A percentile compares a stretch with the other conserved stretches of the same genome.
phyloP scores from a whole-genome alignment of 257 asterid species.

The Przewalskia tangutica region DNA sequence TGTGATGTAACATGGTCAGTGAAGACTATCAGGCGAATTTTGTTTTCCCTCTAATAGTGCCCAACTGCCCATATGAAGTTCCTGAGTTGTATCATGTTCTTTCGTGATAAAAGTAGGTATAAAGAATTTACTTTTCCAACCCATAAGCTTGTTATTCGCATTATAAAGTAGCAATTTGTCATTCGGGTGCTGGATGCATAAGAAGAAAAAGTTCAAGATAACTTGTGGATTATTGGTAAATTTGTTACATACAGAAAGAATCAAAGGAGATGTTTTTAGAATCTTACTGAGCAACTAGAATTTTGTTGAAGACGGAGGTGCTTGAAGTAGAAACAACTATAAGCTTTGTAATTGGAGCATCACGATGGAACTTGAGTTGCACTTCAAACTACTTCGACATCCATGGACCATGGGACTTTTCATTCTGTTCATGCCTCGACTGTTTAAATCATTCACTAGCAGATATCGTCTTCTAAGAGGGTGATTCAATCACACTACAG shows the following conservation, averaged over 20 bases:
- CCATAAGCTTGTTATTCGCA: background rate
- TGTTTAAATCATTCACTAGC: background rate
- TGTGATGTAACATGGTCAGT: background rate
- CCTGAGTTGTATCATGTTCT: background rate
- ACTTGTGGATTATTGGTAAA: background rate
- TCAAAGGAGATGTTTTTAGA: background rate
- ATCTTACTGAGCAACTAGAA: background rate
- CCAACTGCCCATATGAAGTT: background rate
- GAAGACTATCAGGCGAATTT: too few relatives aligned
- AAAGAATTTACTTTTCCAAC: background rate
- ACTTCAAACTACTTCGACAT: background rate
- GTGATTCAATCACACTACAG: background rate
- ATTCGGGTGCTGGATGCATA: background rate
- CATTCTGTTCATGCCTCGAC: constrained; percentile 1
- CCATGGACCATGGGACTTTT: background rate
- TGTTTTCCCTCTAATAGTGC: background rate
- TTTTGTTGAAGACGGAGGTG: background rate
- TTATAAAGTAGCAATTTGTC: background rate
- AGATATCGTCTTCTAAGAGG: background rate
- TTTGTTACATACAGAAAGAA: background rate
- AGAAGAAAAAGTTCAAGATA: background rate
- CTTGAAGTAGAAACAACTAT: background rate
- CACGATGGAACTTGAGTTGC: background rate
- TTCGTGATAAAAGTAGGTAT: background rate
- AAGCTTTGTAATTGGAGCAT: background rate